These are phyloP conservation scores for Cladophialophora psammophila DNA, from an alignment of 2,329 filamentous ascomycete genomes.

Conservation along the genomic window DNA sequence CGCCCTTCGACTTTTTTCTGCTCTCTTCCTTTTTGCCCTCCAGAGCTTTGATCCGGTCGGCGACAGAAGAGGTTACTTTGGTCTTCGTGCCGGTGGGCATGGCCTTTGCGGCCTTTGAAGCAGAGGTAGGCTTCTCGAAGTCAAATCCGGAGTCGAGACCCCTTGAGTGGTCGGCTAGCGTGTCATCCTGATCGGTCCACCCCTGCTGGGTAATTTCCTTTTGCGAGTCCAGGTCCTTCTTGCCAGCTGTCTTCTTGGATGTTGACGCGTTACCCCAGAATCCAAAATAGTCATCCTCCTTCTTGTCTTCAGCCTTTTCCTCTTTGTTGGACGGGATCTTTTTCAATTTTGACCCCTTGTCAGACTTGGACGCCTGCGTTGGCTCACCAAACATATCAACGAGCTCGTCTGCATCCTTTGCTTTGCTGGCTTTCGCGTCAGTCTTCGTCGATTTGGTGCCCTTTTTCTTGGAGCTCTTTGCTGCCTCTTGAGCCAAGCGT, in stretches of 20 bases:
- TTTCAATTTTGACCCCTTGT: slow-evolving; percentile 37
- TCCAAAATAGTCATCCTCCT: slow-evolving; percentile 41
- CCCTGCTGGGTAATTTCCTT: slow-evolving; percentile 55
- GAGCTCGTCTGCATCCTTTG: slow-evolving; percentile 43
- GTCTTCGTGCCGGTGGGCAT: slow-evolving; percentile 48
- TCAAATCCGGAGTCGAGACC: slow-evolving; percentile 50
- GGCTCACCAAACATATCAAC: slow-evolving; percentile 47
- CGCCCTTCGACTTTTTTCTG: slow-evolving; percentile 48
- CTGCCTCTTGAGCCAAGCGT: slow-evolving; percentile 45
- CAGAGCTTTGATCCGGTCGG: slow-evolving; percentile 61
- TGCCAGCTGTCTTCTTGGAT: slow-evolving; percentile 46
- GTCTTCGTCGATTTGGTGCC: slow-evolving; percentile 38
- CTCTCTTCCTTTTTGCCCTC: slow-evolving; percentile 52
- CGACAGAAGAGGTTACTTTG: slow-evolving; percentile 55
- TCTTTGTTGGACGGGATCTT: slow-evolving; percentile 40
- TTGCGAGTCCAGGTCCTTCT: slow-evolving; percentile 48
- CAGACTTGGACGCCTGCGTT: slow-evolving; percentile 32
- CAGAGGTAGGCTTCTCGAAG: slow-evolving; percentile 48
- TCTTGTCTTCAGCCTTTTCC: slow-evolving; percentile 37
- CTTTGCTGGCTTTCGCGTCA: slow-evolving; percentile 40
- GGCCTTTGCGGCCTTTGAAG: slow-evolving; percentile 53
- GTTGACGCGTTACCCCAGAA: slow-evolving; percentile 41
- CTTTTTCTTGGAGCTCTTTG: slow-evolving; percentile 46
- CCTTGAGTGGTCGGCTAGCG: slow-evolving; percentile 50
- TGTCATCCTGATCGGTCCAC: slow-evolving; percentile 52